Conservation (phyloP, 768 basidiomycete species). For the Leccinum aurantiacum region DNA sequence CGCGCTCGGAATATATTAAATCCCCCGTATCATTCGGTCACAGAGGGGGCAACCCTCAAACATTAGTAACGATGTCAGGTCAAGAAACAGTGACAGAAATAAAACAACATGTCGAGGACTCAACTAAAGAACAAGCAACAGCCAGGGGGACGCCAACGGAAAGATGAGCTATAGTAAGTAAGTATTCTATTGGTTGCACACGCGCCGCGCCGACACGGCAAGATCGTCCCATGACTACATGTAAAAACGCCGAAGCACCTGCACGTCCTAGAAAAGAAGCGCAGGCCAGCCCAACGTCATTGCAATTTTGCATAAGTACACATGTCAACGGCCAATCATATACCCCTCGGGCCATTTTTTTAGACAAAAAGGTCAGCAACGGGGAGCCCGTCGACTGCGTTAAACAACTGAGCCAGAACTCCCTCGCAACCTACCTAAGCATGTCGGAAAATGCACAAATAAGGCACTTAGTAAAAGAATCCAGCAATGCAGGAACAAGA, state of each 20-base stretch:
- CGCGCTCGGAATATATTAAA: background rate
- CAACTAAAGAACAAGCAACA: background rate
- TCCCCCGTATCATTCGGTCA: background rate
- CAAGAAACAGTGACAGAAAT: background rate
- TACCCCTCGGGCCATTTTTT: background rate
- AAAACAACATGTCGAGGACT: background rate
- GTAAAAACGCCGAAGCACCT: background rate
- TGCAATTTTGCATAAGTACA: conserved; percentile 6
- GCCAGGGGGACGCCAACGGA: background rate
- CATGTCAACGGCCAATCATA: conserved; percentile 5
- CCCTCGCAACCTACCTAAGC: conserved; percentile 21
- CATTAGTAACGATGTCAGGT: background rate
- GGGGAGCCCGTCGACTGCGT: conserved; percentile 1
- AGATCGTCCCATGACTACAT: background rate
- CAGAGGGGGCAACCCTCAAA: background rate
- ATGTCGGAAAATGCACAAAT: conserved; percentile 25
- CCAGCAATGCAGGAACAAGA: conserved; percentile 19
- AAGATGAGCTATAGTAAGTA: background rate
- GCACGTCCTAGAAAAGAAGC: background rate
- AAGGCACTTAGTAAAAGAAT: conserved; percentile 22
- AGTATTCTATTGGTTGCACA: conserved; percentile 16
- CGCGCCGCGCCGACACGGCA: background rate
- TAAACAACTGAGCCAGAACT: conserved; percentile 6
- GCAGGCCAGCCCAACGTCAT: background rate
- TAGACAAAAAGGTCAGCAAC: background rate